Evolutionary conservation across 345 rosid species (phyloP).

Genomic region (Arabidopsis thaliana): DNA sequence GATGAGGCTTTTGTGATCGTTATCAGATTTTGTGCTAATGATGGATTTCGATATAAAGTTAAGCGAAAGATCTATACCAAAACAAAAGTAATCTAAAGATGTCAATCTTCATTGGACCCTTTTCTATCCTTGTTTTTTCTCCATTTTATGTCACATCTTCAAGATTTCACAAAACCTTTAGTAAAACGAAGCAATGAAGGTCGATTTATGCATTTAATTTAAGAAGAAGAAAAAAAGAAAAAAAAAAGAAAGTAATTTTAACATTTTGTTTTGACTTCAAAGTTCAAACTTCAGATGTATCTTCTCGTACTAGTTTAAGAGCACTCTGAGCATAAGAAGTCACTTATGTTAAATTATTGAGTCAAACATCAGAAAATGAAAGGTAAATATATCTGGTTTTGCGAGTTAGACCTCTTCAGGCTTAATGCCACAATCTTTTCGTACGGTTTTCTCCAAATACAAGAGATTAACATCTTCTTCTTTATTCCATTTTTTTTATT

Average conservation of each 20-base stretch:
- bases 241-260: neutral
- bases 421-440: neutral
- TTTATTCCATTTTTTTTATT: no score
- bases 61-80: conserved; percentile 17
- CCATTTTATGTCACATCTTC: conserved; percentile 23
- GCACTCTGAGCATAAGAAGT: neutral
- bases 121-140: conserved; percentile 1
- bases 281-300: no score
- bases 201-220: conserved; percentile 2
- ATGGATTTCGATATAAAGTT: conserved; percentile 36
- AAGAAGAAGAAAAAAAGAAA: neutral
- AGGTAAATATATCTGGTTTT: neutral
- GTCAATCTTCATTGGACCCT: conserved; percentile 26
- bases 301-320: neutral
- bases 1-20: conserved; percentile 14
- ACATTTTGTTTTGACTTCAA: neutral
- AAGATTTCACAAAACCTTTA: conserved; percentile 4
- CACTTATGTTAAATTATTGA: no score
- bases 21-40: conserved; percentile 31
- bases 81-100: conserved; percentile 9
- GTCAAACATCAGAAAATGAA: neutral
- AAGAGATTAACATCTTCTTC: no score
- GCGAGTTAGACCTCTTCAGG: neutral
- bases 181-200: conserved; percentile 6
- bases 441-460: neutral